A percentile compares a stretch with the other conserved stretches of the same genome.
Conservation (phyloP, 2,329 filamentous ascomycete genomes). For the Monilinia aucupariae region DNA sequence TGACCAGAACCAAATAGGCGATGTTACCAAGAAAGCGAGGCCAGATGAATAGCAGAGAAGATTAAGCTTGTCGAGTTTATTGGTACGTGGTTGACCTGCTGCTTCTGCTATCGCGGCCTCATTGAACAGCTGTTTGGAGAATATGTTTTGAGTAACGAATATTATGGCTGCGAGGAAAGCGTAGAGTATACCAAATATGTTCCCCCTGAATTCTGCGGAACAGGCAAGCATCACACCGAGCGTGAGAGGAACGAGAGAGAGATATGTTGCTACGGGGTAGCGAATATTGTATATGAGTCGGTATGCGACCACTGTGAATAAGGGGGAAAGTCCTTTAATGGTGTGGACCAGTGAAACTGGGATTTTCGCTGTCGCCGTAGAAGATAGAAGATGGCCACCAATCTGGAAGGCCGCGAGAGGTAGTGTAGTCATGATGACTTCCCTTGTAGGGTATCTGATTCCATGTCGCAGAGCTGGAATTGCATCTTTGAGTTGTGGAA, state of each 20-base stretch:
- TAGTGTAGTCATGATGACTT: constrained; percentile 82
- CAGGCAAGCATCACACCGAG: constrained; percentile 94
- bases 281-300: constrained; percentile 81
- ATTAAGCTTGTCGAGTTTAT: constrained; percentile 94
- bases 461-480: constrained; percentile 79
- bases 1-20: constrained; percentile 88
- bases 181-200: constrained; percentile 83
- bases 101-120: constrained; percentile 81
- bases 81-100: constrained; percentile 59
- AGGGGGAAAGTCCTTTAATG: constrained; percentile 92
- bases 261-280: constrained; percentile 81
- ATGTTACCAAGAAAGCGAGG: constrained; percentile 79
- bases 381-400: constrained; percentile 86
- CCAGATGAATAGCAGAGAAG: constrained; percentile 95
- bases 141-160: constrained; percentile 97
- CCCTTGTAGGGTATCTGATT: constrained; percentile 72
- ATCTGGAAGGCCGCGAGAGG: constrained; percentile 91
- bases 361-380: constrained; percentile 88
- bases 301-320: constrained; percentile 94
- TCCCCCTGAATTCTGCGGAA: constrained; percentile 82
- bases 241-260: constrained; percentile 85
- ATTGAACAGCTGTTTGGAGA: constrained; percentile 96
- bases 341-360: constrained; percentile 96
- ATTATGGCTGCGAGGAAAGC: constrained; percentile 86
- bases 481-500: constrained; percentile 62